Evolutionary conservation across 2,329 filamentous ascomycete genomes (phyloP), one percentile per base, ranked within the genome.

Genomic region (Chaetomium sp.): DNA sequence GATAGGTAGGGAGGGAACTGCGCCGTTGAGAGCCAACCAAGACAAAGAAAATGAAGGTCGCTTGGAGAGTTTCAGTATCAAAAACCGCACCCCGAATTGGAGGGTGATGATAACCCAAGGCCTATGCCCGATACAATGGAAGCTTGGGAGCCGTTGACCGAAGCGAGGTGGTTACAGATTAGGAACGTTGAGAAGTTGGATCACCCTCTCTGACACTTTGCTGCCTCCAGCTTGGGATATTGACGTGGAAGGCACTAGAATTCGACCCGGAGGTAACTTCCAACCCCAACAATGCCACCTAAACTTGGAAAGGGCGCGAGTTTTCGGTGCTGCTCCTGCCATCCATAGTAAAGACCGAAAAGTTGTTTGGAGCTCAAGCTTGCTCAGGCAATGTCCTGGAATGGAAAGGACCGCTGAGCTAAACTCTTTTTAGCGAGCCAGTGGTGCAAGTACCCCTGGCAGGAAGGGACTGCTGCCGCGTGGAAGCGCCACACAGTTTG

Each of bases 401-500:
- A 27, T 55, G 49, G 49, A 45, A 61, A 31, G 25, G 23, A 51
- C 59, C 16, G 31, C 45, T 38, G 51, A 29, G 27, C 59, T 54
- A 61, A 19, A n/a, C 59, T 42, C 3, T 13, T 31, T 55, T 55
- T 12, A 12, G 59, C 35, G 9, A 29, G 35, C 50, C 23, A 47
- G 59, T 12, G 31, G 49, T 19, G 16, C 21, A 13, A 31, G 23
- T 19, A 31, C 33, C 49, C 35, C 35, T 53, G 49, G 25, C 23
- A 51, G 49, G 57, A 60, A 60, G 59, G 59, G 50, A 61, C 33
- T 45, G 38, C 50, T 45, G 47, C 45, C 42, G 58, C 50, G 59
- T 55, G 59, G 47, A 60, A 29, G 59, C 33, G 50, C 59, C 59
- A 61, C 59, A 61, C 59, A 61, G 58, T 60, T 42, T 35, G 4